Percentiles rank a stretch among this genome's conserved stretches.
These are phyloP conservation scores for Neospora caninum DNA, from an alignment of 169 alveolate species.

Conservation along the genomic window DNA sequence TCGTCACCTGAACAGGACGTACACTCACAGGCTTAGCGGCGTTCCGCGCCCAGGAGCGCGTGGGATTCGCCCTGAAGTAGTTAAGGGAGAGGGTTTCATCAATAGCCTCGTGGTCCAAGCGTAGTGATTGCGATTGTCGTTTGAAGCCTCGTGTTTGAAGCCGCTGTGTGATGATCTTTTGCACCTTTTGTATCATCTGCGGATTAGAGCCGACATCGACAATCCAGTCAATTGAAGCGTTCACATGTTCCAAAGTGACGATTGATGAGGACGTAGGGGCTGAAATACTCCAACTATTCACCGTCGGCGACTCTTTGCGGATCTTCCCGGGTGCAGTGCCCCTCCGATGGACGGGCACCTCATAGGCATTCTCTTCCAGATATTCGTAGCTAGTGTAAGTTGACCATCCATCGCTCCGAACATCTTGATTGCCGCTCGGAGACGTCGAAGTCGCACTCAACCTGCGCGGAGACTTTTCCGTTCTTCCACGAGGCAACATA, in stretches of 20 bases:
- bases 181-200: background rate
- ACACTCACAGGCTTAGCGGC: background rate
- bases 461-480: background rate
- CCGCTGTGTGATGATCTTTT: background rate
- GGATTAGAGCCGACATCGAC: conserved; percentile 1
- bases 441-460: background rate
- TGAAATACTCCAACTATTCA: background rate
- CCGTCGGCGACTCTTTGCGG: background rate
- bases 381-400: background rate
- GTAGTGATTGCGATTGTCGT: background rate
- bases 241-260: background rate
- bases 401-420: background rate
- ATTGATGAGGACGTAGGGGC: background rate
- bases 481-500: background rate
- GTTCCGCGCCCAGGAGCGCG: background rate
- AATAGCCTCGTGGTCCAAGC: background rate
- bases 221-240: conserved; percentile 44
- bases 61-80: background rate
- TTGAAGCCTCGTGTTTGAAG: background rate
- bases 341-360: background rate
- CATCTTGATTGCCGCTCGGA: background rate
- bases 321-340: background rate
- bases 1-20: background rate
- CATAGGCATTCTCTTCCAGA: background rate
- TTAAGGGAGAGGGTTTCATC: background rate